Percentiles rank a stretch among this genome's conserved stretches.
Evolutionary conservation across 306 rosid genomes (phyloP).

Genomic region (Carpinus viminea): DNA sequence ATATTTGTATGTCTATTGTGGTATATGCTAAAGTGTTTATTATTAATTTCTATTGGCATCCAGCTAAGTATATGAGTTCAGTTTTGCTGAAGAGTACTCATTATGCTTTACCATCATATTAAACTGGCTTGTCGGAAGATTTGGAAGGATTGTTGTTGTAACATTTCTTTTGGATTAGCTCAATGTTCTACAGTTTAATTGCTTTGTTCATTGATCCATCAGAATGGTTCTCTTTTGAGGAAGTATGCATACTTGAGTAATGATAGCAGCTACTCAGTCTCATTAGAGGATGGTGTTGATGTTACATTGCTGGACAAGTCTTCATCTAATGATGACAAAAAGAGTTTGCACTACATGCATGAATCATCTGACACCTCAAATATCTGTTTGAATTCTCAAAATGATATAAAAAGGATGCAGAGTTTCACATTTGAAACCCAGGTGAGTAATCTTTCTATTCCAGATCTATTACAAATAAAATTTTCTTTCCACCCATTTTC

Average conservation of each 20-base stretch:
- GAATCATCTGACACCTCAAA: conserved; percentile 43
- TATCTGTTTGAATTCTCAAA: conserved; percentile 37
- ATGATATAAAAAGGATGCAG: conserved; percentile 49
- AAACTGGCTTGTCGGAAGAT: neutral
- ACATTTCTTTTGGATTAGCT: neutral
- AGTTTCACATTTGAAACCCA: conserved; percentile 97
- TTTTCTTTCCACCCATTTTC: neutral
- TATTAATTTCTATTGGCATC: neutral
- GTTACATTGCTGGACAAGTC: conserved; percentile 51
- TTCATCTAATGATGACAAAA: conserved; percentile 46
- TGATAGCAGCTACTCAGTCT: conserved; percentile 89
- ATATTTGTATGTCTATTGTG: neutral
- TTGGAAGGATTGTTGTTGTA: neutral
- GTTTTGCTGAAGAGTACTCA: neutral
- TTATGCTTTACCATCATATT: neutral
- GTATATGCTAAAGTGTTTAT: neutral
- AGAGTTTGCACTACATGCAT: conserved; percentile 39
- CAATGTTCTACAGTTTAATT: neutral
- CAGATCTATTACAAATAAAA: neutral
- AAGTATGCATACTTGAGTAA: conserved; percentile 75
- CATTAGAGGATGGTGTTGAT: conserved; percentile 81
- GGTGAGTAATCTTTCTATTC: conserved; percentile 45
- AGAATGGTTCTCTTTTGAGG: conserved; percentile 88
- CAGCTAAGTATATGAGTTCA: neutral
- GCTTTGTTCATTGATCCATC: conserved; percentile 26